These are phyloP conservation scores for Fusarium burgessii DNA, from an alignment of 2,329 filamentous ascomycete species.

Conservation along the genomic window DNA sequence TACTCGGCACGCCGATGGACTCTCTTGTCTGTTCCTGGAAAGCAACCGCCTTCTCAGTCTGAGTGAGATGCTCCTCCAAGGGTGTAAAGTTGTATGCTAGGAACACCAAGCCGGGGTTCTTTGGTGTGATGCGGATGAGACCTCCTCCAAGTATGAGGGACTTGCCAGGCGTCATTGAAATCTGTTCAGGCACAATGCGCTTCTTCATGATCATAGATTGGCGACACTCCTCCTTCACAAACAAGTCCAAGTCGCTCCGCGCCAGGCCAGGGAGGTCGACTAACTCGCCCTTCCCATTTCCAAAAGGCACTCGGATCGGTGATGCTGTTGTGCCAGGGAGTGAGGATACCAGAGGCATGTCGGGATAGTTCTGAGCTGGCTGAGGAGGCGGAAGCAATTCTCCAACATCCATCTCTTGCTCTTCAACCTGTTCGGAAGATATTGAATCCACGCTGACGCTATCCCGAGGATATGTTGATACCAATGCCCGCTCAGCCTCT, in stretches of 20 bases:
- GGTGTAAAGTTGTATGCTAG: conserved; percentile 90
- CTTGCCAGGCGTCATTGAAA: conserved; percentile 78
- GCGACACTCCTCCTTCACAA: conserved; percentile 75
- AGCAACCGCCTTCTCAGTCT: conserved; percentile 81
- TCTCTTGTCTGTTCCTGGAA: conserved; percentile 75
- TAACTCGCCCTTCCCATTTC: conserved; percentile 85
- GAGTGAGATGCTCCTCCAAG: conserved; percentile 79
- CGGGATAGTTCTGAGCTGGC: conserved; percentile 78
- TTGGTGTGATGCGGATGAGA: conserved; percentile 87
- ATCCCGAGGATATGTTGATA: conserved; percentile 33
- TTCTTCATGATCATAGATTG: conserved; percentile 81
- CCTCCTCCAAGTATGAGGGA: conserved; percentile 84
- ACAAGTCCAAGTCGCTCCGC: conserved; percentile 77
- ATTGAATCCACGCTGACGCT: conserved; percentile 36
- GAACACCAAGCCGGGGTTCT: conserved; percentile 70
- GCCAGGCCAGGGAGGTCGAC: conserved; percentile 91
- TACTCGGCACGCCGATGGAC: conserved; percentile 69
- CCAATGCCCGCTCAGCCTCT: conserved; percentile 15
- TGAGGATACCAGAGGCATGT: conserved; percentile 87
- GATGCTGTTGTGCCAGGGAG: conserved; percentile 95
- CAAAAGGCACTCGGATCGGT: conserved; percentile 92
- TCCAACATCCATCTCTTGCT: conserved; percentile 53
- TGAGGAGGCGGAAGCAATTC: conserved; percentile 82
- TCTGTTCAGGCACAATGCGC: conserved; percentile 79
- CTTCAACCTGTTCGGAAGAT: conserved; percentile 47